These are phyloP conservation scores for Pachyrhizus erosus DNA, from an alignment of 306 rosid species.

Conservation along the genomic window DNA sequence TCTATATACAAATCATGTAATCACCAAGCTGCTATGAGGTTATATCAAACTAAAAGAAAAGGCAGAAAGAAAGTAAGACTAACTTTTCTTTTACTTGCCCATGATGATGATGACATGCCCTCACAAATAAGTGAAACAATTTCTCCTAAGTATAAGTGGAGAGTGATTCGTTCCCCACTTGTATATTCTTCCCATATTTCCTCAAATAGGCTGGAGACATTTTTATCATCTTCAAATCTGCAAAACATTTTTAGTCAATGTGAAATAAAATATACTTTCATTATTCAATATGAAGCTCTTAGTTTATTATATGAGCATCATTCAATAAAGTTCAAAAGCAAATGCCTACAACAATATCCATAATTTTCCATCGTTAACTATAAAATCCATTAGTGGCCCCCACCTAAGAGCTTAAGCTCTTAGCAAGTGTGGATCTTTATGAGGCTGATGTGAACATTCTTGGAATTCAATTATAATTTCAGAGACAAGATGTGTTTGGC, in stretches of 20 bases:
- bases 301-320: slow-evolving; percentile 17
- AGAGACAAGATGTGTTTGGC: slow-evolving; percentile 5
- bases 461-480: slow-evolving; percentile 5
- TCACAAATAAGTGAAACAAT: slow-evolving; percentile 81
- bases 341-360: slow-evolving; percentile 17
- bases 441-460: slow-evolving; percentile 3
- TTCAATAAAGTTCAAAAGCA: slow-evolving; percentile 6
- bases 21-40: slow-evolving; percentile 17
- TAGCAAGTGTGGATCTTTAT: not conserved
- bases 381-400: not conserved
- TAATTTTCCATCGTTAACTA: not conserved
- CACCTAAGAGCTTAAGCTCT: slow-evolving; percentile 31
- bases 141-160: slow-evolving; percentile 82
- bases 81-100: slow-evolving; percentile 89
- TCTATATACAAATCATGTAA: slow-evolving; percentile 32
- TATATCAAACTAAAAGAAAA: slow-evolving; percentile 36
- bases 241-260: slow-evolving; percentile 17
- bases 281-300: slow-evolving; percentile 14
- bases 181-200: slow-evolving; percentile 98
- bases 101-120: slow-evolving; percentile 80
- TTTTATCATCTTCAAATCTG: slow-evolving; percentile 90
- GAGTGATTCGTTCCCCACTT: slow-evolving; percentile 89
- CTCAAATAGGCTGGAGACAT: slow-evolving; percentile 77
- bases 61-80: slow-evolving; percentile 35
- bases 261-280: slow-evolving; percentile 21